Base-by-base conservation (phyloP, 2,329 filamentous ascomycete genomes). In the Phaeophleospora eucalypticola region DNA sequence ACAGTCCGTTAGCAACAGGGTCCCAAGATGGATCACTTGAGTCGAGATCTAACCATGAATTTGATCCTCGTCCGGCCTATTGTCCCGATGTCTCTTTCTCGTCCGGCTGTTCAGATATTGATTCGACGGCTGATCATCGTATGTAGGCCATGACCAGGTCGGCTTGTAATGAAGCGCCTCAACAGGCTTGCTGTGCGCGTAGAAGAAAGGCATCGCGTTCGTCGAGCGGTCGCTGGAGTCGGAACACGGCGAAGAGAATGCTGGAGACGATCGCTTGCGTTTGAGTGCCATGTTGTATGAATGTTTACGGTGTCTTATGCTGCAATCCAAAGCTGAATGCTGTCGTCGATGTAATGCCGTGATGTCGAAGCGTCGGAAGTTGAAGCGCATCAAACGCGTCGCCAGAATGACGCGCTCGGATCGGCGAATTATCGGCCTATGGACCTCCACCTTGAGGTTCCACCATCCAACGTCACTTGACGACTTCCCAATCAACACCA, bases 11-110 rank as follows among this genome's bases (percentile, higher is more conserved):
- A 20, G 27, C 29, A 35, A 17, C 7, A 9, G 17, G 14, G 20
- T 27, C 17, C 20, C 18, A 10, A 10, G 10, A 10, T 24, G 8
- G 21, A 17, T n/a, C 37, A 4, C 37, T 8, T 24, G 9, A 6
- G 29, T 34, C 4, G 20, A 14, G 19, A 20, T 53, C 69, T 55
- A 65, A 81, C 79, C 73, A 60, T 80, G 76, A 46, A 83, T 71
- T 14, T 69, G 63, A 44, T 73, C 66, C 45, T 81, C 78, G 44
- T 79, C 73, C 0, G 80, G 80, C 36, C 80, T 70, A 57, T 77
- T 75, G 60, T 82, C 74, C 48, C 79, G 71, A 53, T 77, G 73
- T 27, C 80, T 67, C 64, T 83, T 83, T 49, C 75, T 70, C 46
- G 80, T 83, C 15, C 80, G 74, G 51, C 73, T 74, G 55, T 76